A percentile compares a stretch with the other conserved stretches of the same genome.
These are phyloP conservation scores for Immersiella caudata DNA, from an alignment of 495 filamentous ascomycete species.

Conservation along the genomic window DNA sequence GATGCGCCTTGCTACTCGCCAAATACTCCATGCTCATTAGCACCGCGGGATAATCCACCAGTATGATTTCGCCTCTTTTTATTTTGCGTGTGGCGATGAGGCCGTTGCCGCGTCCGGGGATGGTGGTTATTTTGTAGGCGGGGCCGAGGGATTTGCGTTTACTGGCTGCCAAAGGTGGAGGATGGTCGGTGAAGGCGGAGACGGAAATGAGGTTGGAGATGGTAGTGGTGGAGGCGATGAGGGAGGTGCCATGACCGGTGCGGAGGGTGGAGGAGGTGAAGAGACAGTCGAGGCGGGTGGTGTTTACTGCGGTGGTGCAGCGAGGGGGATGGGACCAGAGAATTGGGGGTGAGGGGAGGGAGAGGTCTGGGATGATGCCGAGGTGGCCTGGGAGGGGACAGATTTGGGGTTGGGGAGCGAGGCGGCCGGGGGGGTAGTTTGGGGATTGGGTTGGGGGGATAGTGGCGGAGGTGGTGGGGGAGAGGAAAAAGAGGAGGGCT, in stretches of 20 bases:
- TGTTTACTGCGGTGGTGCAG: conserved; percentile 17
- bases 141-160: conserved; percentile 18
- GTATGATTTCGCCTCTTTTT: conserved; percentile 40
- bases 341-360: neutral
- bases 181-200: conserved; percentile 35
- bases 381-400: conserved; percentile 16
- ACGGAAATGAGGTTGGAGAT: conserved; percentile 35
- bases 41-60: conserved; percentile 43
- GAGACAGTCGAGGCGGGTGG: conserved; percentile 34
- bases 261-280: conserved; percentile 40
- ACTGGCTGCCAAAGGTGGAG: conserved; percentile 22
- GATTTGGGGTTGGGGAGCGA: neutral
- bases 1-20: conserved; percentile 30
- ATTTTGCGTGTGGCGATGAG: conserved; percentile 41
- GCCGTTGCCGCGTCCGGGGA: conserved; percentile 43
- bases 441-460: neutral
- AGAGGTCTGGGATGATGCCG: conserved; percentile 8
- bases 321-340: conserved; percentile 26
- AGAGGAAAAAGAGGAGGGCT: neutral
- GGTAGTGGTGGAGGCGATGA: conserved; percentile 33
- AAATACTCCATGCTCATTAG: conserved; percentile 40
- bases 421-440: conserved; percentile 3
- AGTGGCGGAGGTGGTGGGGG: neutral
- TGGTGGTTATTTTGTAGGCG: conserved; percentile 32
- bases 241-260: conserved; percentile 34